Evolutionary conservation across 768 basidiomycete species (phyloP).

Genomic region (Tylopilus intermedius): DNA sequence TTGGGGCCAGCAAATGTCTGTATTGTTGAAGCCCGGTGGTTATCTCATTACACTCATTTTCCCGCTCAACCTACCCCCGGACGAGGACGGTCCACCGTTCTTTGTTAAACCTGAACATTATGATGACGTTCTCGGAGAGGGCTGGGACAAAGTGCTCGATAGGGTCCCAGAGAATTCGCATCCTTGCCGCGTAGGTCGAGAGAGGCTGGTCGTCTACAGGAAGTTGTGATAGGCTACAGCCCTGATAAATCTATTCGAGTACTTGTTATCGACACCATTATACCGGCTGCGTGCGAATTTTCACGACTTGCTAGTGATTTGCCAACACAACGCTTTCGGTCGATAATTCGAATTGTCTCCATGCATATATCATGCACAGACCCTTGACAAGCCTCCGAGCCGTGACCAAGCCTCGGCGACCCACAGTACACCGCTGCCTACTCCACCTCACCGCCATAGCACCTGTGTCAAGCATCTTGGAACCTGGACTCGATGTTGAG

Average conservation of each 20-base stretch:
- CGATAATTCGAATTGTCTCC: neutral
- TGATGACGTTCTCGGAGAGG: slow-evolving; percentile 41
- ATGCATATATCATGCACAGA: slow-evolving; percentile 22
- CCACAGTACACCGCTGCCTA: slow-evolving; percentile 4
- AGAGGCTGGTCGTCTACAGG: slow-evolving; percentile 43
- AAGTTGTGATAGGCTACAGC: slow-evolving; percentile 1
- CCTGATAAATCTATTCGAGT: no score
- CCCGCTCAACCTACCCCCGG: slow-evolving; percentile 45
- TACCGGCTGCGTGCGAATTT: no score
- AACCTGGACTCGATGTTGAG: slow-evolving; percentile 4
- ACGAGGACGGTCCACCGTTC: slow-evolving; percentile 58
- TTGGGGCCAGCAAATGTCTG: slow-evolving; percentile 57
- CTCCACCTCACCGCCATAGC: slow-evolving; percentile 12
- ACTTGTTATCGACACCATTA: no score
- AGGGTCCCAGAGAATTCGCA: slow-evolving; percentile 44
- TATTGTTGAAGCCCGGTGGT: slow-evolving; percentile 56
- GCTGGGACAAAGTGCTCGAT: slow-evolving; percentile 53
- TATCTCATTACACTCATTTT: slow-evolving; percentile 56
- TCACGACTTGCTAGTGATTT: no score
- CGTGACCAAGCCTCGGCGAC: slow-evolving; percentile 6
- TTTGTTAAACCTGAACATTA: slow-evolving; percentile 57
- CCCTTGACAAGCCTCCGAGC: slow-evolving; percentile 20
- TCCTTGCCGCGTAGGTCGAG: slow-evolving; percentile 41
- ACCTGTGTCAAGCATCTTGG: slow-evolving; percentile 1
- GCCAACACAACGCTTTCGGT: neutral